Percentiles rank a stretch among this genome's conserved stretches.
Evolutionary conservation across 345 rosid genomes (phyloP).

Genomic region (Angophora floribunda): DNA sequence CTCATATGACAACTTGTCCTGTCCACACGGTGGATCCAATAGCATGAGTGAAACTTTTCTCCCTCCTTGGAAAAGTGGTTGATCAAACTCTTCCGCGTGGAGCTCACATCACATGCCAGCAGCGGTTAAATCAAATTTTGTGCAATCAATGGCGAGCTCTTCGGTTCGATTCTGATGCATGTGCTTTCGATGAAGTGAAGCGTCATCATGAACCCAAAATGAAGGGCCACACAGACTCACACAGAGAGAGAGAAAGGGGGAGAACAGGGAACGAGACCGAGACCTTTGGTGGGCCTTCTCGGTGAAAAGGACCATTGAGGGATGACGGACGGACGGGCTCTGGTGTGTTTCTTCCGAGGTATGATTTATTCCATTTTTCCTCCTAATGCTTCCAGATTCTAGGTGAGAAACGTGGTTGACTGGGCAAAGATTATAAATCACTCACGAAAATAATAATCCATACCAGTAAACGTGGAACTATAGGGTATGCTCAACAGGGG

Average conservation of each 20-base stretch:
- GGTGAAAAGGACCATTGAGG: not conserved
- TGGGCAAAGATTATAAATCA: slow-evolving; percentile 13
- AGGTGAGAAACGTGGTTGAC: slow-evolving; percentile 51
- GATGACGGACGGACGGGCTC: not conserved
- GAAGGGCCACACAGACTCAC: not conserved
- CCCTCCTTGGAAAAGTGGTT: not conserved
- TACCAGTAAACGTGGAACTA: slow-evolving; percentile 1
- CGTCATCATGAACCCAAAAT: not conserved
- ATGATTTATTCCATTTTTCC: not conserved
- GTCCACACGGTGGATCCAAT: not conserved
- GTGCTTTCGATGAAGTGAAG: not conserved
- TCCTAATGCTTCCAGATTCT: slow-evolving; percentile 3
- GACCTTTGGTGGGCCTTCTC: not conserved
- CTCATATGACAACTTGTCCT: not conserved
- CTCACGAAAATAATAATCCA: not conserved
- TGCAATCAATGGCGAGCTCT: not conserved
- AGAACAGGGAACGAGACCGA: not conserved
- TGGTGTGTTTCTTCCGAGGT: not conserved
- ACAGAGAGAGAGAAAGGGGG: not conserved
- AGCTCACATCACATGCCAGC: not conserved
- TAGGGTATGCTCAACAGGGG: not conserved
- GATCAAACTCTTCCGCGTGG: not conserved
- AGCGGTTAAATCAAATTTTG: not conserved
- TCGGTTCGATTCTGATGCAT: not conserved
- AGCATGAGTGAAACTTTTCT: not conserved